These are phyloP conservation scores for Phaeosphaeriaceae sp. DNA, from an alignment of 2,329 filamentous ascomycete species.

Conservation along the genomic window DNA sequence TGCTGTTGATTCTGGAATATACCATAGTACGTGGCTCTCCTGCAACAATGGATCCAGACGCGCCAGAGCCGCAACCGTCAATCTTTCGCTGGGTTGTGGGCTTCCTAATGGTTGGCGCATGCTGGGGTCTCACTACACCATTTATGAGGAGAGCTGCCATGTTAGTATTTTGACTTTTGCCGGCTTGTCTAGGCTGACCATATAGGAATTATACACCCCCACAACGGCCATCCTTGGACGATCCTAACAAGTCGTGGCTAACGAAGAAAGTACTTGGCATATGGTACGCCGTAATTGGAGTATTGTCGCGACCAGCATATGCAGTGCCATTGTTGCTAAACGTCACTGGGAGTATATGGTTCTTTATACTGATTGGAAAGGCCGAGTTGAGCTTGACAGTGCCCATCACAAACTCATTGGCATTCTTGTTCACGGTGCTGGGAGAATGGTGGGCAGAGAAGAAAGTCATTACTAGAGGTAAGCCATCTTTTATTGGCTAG, in stretches of 20 bases:
- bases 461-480: constrained; percentile 84
- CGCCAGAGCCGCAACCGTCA: constrained; percentile 44
- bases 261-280: constrained; percentile 67
- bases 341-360: constrained; percentile 93
- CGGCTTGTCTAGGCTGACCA: constrained; percentile 2
- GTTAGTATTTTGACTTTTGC: constrained; percentile 4
- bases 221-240: constrained; percentile 37
- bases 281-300: constrained; percentile 77
- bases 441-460: constrained; percentile 95
- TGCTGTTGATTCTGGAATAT: too few relatives aligned
- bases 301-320: constrained; percentile 82
- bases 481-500: background rate
- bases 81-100: constrained; percentile 83
- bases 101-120: constrained; percentile 88
- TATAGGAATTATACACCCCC: constrained; percentile 66
- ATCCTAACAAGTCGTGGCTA: constrained; percentile 61
- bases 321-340: constrained; percentile 85
- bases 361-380: constrained; percentile 90
- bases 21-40: too few relatives aligned
- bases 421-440: constrained; percentile 93
- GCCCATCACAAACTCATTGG: constrained; percentile 91
- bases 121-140: constrained; percentile 87
- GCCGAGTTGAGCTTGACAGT: constrained; percentile 93
- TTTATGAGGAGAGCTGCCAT: constrained; percentile 90
- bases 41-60: constrained; percentile 39